Conservation (phyloP, 345 rosid genomes). For the Corchorus olitorius region DNA sequence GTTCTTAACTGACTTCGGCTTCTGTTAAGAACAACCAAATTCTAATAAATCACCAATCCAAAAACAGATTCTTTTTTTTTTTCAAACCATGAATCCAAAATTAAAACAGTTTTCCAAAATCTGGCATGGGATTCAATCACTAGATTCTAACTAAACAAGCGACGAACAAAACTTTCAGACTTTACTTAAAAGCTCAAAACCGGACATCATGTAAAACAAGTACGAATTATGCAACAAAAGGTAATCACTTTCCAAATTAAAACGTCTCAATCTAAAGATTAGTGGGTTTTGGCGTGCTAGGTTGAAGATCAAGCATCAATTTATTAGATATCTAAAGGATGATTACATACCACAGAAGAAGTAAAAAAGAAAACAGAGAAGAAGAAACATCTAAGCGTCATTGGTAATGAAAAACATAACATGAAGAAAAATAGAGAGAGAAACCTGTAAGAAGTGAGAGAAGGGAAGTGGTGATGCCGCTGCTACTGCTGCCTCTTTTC, state of each 20-base stretch:
- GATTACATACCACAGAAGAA: not conserved
- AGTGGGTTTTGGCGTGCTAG: not conserved
- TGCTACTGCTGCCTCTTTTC: not conserved
- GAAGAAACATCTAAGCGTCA: not conserved
- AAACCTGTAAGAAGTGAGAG: conserved; percentile 5
- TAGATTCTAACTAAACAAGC: not conserved
- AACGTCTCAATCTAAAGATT: not conserved
- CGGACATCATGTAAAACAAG: not conserved
- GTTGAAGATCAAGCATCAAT: not conserved
- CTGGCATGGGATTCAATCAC: not conserved
- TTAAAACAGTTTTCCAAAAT: not conserved
- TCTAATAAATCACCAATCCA: not conserved
- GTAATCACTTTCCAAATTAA: too few relatives aligned
- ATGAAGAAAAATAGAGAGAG: not conserved
- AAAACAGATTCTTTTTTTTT: too few relatives aligned
- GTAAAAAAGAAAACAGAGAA: not conserved
- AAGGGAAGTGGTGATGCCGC: not conserved
- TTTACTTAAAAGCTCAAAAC: not conserved
- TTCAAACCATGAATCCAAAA: not conserved
- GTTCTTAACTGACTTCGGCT: not conserved
- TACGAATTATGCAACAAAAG: not conserved
- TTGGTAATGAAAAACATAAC: not conserved
- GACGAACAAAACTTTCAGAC: not conserved
- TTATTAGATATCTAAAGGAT: not conserved
- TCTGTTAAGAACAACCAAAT: not conserved